Evolutionary conservation across 1,139 yeast genomes (phyloP).

Genomic region (Yamadazyma aaseri): DNA sequence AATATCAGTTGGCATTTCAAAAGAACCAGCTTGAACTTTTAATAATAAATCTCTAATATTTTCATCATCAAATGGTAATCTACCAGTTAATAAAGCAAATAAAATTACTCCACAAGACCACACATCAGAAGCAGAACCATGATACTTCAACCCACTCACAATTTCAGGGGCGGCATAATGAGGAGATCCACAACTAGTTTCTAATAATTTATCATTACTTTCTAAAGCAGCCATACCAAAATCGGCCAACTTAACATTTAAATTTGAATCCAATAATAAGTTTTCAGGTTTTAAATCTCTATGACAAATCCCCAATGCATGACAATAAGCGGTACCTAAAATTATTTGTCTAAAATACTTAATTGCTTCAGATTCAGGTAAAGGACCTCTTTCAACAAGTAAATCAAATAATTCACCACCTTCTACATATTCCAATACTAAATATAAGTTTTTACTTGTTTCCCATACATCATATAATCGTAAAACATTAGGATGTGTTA

Average conservation of each 20-base stretch:
- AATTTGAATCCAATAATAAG: constrained; percentile 60
- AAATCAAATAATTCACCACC: constrained; percentile 81
- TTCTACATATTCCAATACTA: constrained; percentile 77
- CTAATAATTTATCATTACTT: constrained; percentile 65
- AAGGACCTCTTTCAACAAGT: constrained; percentile 76
- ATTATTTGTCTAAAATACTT: constrained; percentile 74
- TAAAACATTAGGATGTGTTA: constrained; percentile 75
- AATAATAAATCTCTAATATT: constrained; percentile 66
- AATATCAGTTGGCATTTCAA: constrained; percentile 68
- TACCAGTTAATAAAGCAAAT: constrained; percentile 75
- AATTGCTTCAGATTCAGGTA: constrained; percentile 72
- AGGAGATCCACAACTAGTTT: constrained; percentile 83
- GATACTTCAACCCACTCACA: constrained; percentile 72
- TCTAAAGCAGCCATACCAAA: constrained; percentile 89
- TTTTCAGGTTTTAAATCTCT: constrained; percentile 83
- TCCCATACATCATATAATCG: constrained; percentile 83
- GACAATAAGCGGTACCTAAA: constrained; percentile 80
- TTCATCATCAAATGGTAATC: constrained; percentile 80
- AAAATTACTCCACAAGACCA: constrained; percentile 87
- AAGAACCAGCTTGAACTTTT: constrained; percentile 74
- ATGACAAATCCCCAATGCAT: constrained; percentile 76
- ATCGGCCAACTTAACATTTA: constrained; percentile 76
- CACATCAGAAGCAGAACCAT: constrained; percentile 80
- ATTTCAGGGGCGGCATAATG: constrained; percentile 89
- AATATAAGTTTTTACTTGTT: constrained; percentile 68